Percentiles rank a stretch among this genome's conserved stretches.
Conservation (phyloP, 441 rosid genomes). For the Hura crepitans region DNA sequence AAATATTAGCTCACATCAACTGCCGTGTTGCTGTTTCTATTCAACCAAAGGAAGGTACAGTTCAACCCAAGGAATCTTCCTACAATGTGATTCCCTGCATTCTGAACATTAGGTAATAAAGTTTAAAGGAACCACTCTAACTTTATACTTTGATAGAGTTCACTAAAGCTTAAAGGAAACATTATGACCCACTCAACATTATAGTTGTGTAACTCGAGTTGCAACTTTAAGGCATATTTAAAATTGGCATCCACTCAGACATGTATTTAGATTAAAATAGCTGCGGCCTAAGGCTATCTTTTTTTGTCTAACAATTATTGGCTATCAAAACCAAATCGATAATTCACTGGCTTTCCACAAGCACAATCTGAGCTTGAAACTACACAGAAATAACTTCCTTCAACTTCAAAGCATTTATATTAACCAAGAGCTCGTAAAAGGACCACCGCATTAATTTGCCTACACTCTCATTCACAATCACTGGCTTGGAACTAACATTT, state of each 20-base stretch:
- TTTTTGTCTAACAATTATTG: not conserved
- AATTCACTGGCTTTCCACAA: not conserved
- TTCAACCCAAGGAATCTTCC: too few relatives aligned
- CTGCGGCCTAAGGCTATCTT: not conserved
- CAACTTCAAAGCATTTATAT: not conserved
- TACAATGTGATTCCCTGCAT: not conserved
- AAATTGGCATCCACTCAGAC: not conserved
- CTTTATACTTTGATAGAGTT: not conserved
- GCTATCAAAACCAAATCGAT: not conserved
- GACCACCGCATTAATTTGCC: not conserved
- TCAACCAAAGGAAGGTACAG: too few relatives aligned
- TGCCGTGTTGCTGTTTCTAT: too few relatives aligned
- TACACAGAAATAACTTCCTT: too few relatives aligned
- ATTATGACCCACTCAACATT: too few relatives aligned
- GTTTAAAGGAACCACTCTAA: not conserved
- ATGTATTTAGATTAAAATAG: not conserved
- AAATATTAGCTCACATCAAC: too few relatives aligned
- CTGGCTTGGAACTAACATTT: not conserved
- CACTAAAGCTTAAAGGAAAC: not conserved
- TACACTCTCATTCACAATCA: not conserved
- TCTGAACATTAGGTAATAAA: not conserved
- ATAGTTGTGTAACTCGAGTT: too few relatives aligned
- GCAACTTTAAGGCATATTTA: too few relatives aligned
- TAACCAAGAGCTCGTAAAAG: not conserved
- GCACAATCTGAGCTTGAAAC: not conserved